Percentiles rank a stretch among this genome's conserved stretches.
phyloP scores from a whole-genome alignment of 2,329 filamentous ascomycete species.

The Talaromyces verruculosus region DNA sequence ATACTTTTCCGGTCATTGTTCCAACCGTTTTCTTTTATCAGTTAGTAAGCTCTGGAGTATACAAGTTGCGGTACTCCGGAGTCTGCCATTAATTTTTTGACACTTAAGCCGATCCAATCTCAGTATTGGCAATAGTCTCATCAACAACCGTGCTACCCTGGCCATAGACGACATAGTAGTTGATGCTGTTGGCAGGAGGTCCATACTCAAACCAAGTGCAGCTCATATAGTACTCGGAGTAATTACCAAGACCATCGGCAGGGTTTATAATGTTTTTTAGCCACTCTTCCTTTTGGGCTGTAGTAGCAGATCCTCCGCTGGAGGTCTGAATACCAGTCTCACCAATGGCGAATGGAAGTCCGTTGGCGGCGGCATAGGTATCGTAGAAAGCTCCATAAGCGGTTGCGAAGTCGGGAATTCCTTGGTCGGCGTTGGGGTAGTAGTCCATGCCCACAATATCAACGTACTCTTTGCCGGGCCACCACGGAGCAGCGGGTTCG shows the following conservation, averaged over 20 bases:
- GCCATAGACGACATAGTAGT: conserved; percentile 10
- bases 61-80: too few species aligned
- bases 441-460: conserved; percentile 10
- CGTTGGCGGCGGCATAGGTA: conserved; percentile 3
- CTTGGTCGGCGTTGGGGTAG: conserved; percentile 8
- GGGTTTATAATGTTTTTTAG: conserved; percentile 7
- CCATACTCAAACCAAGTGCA: conserved; percentile 17
- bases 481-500: neutral
- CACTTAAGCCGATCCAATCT: conserved; percentile 6
- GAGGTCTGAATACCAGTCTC: conserved; percentile 11
- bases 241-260: neutral
- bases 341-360: conserved; percentile 10
- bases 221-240: conserved; percentile 12
- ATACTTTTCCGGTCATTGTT: too few species aligned
- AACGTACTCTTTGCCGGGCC: too few species aligned
- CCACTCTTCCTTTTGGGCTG: conserved; percentile 6
- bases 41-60: too few species aligned
- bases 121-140: conserved; percentile 13
- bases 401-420: conserved; percentile 6
- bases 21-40: too few species aligned
- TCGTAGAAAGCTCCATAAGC: conserved; percentile 10
- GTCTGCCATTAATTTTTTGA: too few species aligned
- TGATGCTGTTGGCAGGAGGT: neutral
- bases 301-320: neutral
- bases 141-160: neutral